Conservation (phyloP, 2,329 filamentous ascomycete species). For the Beauveria caledonica region DNA sequence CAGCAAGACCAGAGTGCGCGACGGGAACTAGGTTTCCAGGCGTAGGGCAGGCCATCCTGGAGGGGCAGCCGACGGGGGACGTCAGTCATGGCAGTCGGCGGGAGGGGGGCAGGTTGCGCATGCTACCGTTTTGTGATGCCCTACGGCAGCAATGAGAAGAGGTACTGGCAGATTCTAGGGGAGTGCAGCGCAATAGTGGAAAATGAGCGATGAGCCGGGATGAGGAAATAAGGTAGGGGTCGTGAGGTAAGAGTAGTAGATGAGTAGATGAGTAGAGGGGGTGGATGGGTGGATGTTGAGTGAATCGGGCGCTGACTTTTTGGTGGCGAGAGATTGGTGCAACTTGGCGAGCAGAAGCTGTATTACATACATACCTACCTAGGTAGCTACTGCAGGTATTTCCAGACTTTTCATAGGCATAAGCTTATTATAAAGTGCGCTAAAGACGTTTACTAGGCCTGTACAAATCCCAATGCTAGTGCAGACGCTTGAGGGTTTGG, state of each 20-base stretch:
- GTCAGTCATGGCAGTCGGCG: neutral
- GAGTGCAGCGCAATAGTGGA: neutral
- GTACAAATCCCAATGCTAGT: no score
- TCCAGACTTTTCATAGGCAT: no score
- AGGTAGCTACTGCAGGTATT: no score
- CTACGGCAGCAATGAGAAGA: neutral
- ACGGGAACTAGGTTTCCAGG: neutral
- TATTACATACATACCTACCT: no score
- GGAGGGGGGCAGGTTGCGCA: neutral
- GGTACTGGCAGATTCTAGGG: neutral
- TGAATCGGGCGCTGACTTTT: neutral
- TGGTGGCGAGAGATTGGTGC: neutral
- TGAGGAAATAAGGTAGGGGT: no score
- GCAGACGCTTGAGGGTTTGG: no score
- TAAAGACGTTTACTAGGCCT: no score
- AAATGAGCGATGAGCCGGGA: neutral
- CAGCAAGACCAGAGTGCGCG: slow-evolving; percentile 10
- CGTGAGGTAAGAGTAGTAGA: no score
- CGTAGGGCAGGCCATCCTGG: slow-evolving; percentile 3
- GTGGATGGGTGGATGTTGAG: no score
- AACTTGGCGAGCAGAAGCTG: no score
- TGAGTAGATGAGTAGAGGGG: no score
- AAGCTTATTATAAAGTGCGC: no score
- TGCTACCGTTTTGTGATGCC: neutral
- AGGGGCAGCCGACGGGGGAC: neutral